Evolutionary conservation across 257 asterid genomes (phyloP).

Genomic region (Ophiorrhiza pumila): DNA sequence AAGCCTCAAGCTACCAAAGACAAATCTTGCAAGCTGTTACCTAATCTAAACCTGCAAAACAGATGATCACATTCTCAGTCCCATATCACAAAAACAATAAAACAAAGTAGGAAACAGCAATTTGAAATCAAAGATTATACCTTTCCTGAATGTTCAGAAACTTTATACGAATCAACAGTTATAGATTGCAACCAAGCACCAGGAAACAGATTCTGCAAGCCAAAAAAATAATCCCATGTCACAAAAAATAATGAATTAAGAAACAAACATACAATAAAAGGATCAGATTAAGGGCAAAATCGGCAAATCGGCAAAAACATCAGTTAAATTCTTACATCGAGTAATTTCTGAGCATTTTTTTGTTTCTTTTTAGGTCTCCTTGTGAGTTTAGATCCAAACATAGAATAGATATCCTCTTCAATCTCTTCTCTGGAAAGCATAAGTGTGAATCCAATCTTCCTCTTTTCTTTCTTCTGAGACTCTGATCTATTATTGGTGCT

Average conservation of each 20-base stretch:
- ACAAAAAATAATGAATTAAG: neutral
- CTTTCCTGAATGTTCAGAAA: slow-evolving; percentile 49
- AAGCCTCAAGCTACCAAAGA: slow-evolving; percentile 30
- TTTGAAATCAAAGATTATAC: slow-evolving; percentile 27
- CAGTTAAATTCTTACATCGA: slow-evolving; percentile 46
- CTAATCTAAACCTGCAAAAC: slow-evolving; percentile 50
- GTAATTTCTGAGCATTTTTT: slow-evolving; percentile 40
- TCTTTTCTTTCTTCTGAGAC: slow-evolving; percentile 37
- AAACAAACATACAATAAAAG: neutral
- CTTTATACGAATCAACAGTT: slow-evolving; percentile 52
- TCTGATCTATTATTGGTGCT: slow-evolving; percentile 22
- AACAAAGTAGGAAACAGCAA: slow-evolving; percentile 8
- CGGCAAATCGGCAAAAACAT: neutral
- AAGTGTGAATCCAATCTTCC: slow-evolving; percentile 29
- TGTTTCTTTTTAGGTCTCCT: slow-evolving; percentile 66
- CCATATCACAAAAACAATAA: slow-evolving; percentile 4
- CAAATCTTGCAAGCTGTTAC: slow-evolving; percentile 16
- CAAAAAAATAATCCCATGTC: neutral
- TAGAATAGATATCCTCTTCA: slow-evolving; percentile 51
- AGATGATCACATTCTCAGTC: slow-evolving; percentile 12
- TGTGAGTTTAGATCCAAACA: slow-evolving; percentile 53
- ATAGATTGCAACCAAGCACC: slow-evolving; percentile 55
- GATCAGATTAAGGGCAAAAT: neutral
- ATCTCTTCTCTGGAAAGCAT: slow-evolving; percentile 50
- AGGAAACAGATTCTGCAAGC: slow-evolving; percentile 52